Base-by-base conservation (phyloP, 75 land plant genomes). In the Pinus tabuliformis region DNA sequence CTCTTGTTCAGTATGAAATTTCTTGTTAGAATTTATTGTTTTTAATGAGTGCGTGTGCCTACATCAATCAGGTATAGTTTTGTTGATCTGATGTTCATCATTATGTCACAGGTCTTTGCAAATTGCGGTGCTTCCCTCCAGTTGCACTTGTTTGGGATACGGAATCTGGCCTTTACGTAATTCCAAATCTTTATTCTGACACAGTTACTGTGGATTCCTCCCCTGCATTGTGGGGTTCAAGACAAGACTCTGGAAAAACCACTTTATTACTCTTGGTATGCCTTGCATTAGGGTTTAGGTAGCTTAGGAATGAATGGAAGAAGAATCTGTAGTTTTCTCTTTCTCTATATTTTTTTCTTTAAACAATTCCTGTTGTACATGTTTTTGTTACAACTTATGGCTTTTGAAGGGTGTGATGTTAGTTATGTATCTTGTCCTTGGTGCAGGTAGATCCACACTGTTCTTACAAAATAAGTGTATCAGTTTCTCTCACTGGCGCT, bases 371-470 rank as follows among this genome's bases (percentile, higher is more conserved):
- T 49, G 11, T 17, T 26, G 5, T 37, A 39, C 15, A 26, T 72
- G 24, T 4, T n/a, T 20, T n/a, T 49, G 45, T 72, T 24, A 62
- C 11, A 15, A 26, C 22, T 26, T 62, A 20, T 14, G 28, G 30
- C 21, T 62, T 62, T 26, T 62, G 64, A 28, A 62, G 68, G 13
- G 22, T 11, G 56, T 75, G n/a, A 45, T 61, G 24, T 13, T 73
- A 64, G 73, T n/a, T 78, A 6, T 21, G 28, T 45, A 57, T 21
- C 17, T 73, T 36, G 24, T 26, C 59, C 49, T 59, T 58, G 33
- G 24, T 82, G 77, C 90, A 97, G 99, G 92, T 89, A 20, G 99
- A 97, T 62, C 99, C 99, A 26, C 99, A 92, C 78, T 97, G 99
- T 84, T 91, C 91, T 6, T 97, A 95, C 62, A 79, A 87, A 79